Percentiles rank a stretch among this genome's conserved stretches.
These are phyloP conservation scores for Lophiotrema nucula DNA, from an alignment of 495 filamentous ascomycete species.

Conservation along the genomic window DNA sequence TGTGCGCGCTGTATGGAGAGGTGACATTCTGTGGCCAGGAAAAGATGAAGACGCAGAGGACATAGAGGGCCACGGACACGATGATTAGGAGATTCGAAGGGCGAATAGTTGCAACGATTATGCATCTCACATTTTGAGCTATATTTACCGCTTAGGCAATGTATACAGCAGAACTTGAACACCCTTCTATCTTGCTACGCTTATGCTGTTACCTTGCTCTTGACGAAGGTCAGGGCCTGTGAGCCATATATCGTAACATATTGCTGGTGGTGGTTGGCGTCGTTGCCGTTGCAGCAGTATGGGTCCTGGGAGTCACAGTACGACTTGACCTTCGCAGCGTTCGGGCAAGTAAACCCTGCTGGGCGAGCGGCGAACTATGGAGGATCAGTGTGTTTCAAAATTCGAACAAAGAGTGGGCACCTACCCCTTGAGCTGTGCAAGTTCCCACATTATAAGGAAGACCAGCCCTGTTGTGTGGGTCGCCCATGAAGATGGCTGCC, in stretches of 20 bases:
- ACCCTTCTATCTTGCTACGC: too few relatives aligned
- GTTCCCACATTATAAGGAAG: constrained; percentile 62
- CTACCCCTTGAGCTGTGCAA: constrained; percentile 55
- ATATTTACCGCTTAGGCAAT: too few relatives aligned
- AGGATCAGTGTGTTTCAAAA: not conserved
- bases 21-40: constrained; percentile 10
- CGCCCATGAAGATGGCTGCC: constrained; percentile 63
- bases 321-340: constrained; percentile 54
- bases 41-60: constrained; percentile 8
- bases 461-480: constrained; percentile 54
- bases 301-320: constrained; percentile 64
- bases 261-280: constrained; percentile 56
- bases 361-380: constrained; percentile 56
- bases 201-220: constrained; percentile 41
- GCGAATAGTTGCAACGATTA: too few relatives aligned
- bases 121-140: too few relatives aligned
- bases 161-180: too few relatives aligned
- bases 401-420: constrained; percentile 29
- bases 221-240: constrained; percentile 56
- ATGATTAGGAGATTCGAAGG: too few relatives aligned
- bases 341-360: constrained; percentile 55
- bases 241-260: constrained; percentile 61
- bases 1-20: not conserved
- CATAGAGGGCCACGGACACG: too few relatives aligned
- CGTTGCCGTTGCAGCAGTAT: constrained; percentile 63